phyloP scores from a whole-genome alignment of 805 yeast species.

The Teunomyces tritomae region DNA sequence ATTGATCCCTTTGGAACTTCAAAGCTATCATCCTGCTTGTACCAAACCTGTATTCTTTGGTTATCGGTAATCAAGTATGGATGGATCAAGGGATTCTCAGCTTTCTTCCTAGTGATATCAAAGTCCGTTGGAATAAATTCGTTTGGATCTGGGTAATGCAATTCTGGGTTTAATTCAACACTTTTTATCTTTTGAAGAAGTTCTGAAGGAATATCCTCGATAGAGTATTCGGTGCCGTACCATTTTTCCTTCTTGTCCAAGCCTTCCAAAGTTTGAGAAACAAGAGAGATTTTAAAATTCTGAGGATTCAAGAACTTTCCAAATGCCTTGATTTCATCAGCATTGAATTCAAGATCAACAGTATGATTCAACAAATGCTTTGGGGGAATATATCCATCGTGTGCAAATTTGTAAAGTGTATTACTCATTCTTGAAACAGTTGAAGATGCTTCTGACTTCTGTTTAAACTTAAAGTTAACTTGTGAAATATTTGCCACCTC shows the following conservation, averaged over 20 bases:
- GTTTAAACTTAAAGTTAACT: slow-evolving; percentile 74
- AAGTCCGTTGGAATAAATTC: slow-evolving; percentile 82
- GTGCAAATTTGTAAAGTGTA: slow-evolving; percentile 49
- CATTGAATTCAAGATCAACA: slow-evolving; percentile 58
- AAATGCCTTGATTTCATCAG: slow-evolving; percentile 49
- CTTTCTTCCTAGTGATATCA: slow-evolving; percentile 46
- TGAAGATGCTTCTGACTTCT: slow-evolving; percentile 66
- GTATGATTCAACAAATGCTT: slow-evolving; percentile 57
- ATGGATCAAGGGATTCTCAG: slow-evolving; percentile 39
- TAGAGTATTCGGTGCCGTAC: slow-evolving; percentile 84
- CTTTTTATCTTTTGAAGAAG: slow-evolving; percentile 32
- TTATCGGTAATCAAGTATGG: slow-evolving; percentile 62
- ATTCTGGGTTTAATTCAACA: slow-evolving; percentile 25
- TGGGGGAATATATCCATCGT: slow-evolving; percentile 51
- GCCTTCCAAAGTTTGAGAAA: slow-evolving; percentile 47
- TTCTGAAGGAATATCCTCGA: slow-evolving; percentile 41
- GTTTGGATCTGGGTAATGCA: slow-evolving; percentile 71
- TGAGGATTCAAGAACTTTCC: slow-evolving; percentile 49
- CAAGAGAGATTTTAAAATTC: slow-evolving; percentile 60
- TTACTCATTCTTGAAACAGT: slow-evolving; percentile 72
- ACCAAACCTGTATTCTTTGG: slow-evolving; percentile 68
- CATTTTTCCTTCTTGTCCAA: slow-evolving; percentile 64
- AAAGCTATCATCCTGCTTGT: slow-evolving; percentile 83
- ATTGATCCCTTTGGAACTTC: slow-evolving; percentile 84
- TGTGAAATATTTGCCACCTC: slow-evolving; percentile 70